phyloP scores from a whole-genome alignment of 495 filamentous ascomycete genomes.

The Sordaria brevicollis region DNA sequence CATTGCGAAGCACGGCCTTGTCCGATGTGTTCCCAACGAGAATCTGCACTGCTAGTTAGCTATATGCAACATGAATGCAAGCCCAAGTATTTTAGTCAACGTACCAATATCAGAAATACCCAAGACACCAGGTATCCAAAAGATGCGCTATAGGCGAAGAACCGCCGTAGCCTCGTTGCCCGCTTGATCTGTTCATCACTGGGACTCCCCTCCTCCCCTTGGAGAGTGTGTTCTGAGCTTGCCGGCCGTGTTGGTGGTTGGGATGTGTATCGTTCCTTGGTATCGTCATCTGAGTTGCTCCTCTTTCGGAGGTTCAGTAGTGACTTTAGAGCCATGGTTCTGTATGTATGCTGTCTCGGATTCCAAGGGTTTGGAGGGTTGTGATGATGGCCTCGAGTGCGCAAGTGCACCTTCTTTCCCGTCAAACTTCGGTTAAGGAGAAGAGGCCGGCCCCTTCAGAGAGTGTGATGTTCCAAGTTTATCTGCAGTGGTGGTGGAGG shows the following conservation, averaged over 20 bases:
- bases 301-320: neutral
- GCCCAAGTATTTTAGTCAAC: neutral
- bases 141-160: slow-evolving; percentile 48
- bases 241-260: neutral
- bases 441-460: neutral
- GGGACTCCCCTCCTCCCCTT: neutral
- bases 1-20: slow-evolving; percentile 47
- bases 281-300: neutral
- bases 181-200: slow-evolving; percentile 27
- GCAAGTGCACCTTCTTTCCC: neutral
- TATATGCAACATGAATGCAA: slow-evolving; percentile 2
- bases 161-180: slow-evolving; percentile 46
- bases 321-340: neutral
- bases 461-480: neutral
- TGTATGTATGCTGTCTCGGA: neutral
- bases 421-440: neutral
- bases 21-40: slow-evolving; percentile 59
- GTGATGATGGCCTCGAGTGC: neutral
- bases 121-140: slow-evolving; percentile 62
- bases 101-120: slow-evolving; percentile 64
- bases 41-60: slow-evolving; percentile 24
- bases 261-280: neutral
- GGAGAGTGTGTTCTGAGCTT: neutral
- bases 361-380: neutral
- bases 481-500: neutral